These are phyloP conservation scores for Myrica gale DNA, from an alignment of 306 rosid genomes.

Conservation along the genomic window DNA sequence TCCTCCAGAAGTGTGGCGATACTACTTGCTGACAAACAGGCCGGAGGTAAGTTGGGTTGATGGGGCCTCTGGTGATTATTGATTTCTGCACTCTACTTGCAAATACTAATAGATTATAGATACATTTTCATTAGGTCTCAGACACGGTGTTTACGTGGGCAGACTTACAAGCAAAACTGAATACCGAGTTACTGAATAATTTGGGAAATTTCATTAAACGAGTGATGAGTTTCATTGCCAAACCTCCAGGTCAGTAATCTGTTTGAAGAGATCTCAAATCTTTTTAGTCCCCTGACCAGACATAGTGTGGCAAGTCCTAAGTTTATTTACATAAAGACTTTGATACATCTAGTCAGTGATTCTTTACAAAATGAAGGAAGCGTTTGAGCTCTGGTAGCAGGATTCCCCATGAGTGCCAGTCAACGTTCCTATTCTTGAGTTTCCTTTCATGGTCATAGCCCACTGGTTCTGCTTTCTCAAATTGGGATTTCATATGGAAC, in stretches of 20 bases:
- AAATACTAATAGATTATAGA: slow-evolving; percentile 18
- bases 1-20: slow-evolving; percentile 98
- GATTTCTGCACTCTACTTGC: background rate
- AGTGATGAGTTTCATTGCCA: slow-evolving; percentile 91
- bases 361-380: background rate
- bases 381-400: background rate
- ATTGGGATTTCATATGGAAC: too few relatives aligned
- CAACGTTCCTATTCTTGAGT: background rate
- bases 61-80: slow-evolving; percentile 11
- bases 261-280: background rate
- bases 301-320: background rate
- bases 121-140: slow-evolving; percentile 56
- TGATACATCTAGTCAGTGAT: background rate
- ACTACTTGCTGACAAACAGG: slow-evolving; percentile 89
- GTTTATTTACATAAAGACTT: background rate
- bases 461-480: too few relatives aligned
- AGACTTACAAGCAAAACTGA: slow-evolving; percentile 91
- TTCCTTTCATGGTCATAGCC: background rate
- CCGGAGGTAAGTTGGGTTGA: slow-evolving; percentile 70
- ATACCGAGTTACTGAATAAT: slow-evolving; percentile 80
- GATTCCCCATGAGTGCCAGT: background rate
- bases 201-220: slow-evolving; percentile 90
- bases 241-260: slow-evolving; percentile 81
- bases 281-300: background rate
- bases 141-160: slow-evolving; percentile 90